These are phyloP conservation scores for Solanum chiquidenum DNA, from an alignment of 257 asterid genomes.

Conservation along the genomic window DNA sequence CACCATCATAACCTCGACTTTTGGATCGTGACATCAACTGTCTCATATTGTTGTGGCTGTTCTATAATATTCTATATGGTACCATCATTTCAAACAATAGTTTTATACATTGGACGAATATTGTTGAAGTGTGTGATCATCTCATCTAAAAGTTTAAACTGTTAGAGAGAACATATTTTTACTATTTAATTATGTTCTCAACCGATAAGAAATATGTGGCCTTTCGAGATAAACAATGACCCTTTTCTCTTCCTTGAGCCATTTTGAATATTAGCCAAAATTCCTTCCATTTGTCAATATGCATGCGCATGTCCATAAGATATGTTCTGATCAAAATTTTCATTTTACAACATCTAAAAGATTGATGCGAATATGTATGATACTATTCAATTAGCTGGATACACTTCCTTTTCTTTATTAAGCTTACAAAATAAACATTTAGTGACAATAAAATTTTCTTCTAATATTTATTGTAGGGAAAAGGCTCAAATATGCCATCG, in stretches of 20 bases:
- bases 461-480: no score
- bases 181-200: no score
- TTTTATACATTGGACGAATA: no score
- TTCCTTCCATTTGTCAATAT: neutral
- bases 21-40: no score
- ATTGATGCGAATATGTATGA: neutral
- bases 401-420: neutral
- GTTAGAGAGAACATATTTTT: no score
- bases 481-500: no score
- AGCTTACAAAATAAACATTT: neutral
- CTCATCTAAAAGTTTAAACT: no score
- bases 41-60: neutral
- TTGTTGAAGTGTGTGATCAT: no score
- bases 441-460: no score
- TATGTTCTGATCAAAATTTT: neutral
- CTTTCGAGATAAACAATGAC: neutral
- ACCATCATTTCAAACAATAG: neutral
- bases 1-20: no score
- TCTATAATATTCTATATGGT: neutral
- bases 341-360: neutral
- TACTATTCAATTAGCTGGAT: neutral
- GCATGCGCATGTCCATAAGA: neutral
- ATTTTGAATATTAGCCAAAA: neutral
- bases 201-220: neutral
- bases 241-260: neutral